Conservation (phyloP, 208 protist genomes). For the Endotrypanum monterogeii region DNA sequence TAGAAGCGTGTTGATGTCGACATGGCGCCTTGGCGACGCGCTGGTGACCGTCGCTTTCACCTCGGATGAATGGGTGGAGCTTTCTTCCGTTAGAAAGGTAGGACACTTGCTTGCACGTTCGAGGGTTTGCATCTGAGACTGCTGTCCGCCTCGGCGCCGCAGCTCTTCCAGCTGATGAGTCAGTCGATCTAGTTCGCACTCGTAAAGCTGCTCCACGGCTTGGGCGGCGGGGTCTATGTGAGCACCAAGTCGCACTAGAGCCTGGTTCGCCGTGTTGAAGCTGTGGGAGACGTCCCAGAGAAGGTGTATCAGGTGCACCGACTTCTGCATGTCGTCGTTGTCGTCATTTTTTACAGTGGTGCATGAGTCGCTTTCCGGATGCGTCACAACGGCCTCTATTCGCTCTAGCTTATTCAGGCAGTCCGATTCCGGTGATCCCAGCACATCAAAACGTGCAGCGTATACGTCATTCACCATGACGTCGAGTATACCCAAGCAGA, state of each 20-base stretch:
- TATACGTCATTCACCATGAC: constrained; percentile 8
- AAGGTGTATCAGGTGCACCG: constrained; percentile 19
- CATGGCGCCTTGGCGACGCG: background rate
- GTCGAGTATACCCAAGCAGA: constrained; percentile 25
- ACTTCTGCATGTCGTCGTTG: background rate
- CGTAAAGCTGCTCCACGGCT: constrained; percentile 22
- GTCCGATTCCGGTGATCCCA: background rate
- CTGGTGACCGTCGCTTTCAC: background rate
- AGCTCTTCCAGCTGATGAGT: constrained; percentile 17
- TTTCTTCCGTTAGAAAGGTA: background rate
- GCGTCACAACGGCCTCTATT: constrained; percentile 16
- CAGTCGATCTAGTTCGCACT: constrained; percentile 24
- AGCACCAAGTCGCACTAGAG: constrained; percentile 12
- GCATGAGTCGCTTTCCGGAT: background rate
- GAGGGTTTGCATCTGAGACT: background rate
- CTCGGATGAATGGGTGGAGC: background rate
- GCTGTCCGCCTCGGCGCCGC: constrained; percentile 1
- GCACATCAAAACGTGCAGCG: background rate
- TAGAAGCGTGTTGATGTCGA: background rate
- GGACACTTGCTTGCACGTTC: background rate
- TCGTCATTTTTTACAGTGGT: background rate
- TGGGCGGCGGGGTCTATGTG: constrained; percentile 11
- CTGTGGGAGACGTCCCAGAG: constrained; percentile 22
- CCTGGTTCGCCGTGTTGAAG: constrained; percentile 7
- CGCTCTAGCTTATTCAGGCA: constrained; percentile 13